Evolutionary conservation across 164 flowering plant genomes (phyloP).

Genomic region (Amborella trichopoda): DNA sequence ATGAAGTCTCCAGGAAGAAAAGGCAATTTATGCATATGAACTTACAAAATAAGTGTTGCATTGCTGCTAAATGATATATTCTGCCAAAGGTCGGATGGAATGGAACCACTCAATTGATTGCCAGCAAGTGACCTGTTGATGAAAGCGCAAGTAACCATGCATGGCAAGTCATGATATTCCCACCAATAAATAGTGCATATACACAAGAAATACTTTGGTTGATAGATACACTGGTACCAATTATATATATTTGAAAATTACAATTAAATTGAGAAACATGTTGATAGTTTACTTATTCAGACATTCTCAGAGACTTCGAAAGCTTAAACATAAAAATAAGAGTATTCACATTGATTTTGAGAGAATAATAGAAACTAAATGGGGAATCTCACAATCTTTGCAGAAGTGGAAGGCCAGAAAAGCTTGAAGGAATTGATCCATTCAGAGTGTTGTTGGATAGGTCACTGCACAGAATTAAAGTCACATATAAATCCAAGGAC

Average conservation of each 20-base stretch:
- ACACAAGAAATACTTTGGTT: too few species aligned
- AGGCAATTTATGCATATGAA: background rate
- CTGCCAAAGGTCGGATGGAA: slow-evolving; percentile 51
- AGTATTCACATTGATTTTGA: too few species aligned
- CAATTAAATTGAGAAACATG: too few species aligned
- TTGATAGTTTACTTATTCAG: too few species aligned
- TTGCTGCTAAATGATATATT: slow-evolving; percentile 26
- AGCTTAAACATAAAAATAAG: too few species aligned
- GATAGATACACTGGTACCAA: too few species aligned
- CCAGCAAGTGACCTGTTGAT: slow-evolving; percentile 44
- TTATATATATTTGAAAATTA: too few species aligned
- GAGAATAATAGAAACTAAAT: slow-evolving; percentile 1
- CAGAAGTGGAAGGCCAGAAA: slow-evolving; percentile 50
- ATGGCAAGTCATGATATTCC: too few species aligned
- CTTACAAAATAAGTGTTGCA: slow-evolving; percentile 48
- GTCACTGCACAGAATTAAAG: slow-evolving; percentile 37
- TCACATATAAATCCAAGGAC: background rate
- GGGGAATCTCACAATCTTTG: slow-evolving; percentile 57
- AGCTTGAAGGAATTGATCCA: slow-evolving; percentile 57
- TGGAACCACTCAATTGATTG: slow-evolving; percentile 38
- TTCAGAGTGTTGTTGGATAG: slow-evolving; percentile 56
- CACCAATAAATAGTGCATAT: too few species aligned
- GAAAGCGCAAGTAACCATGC: too few species aligned
- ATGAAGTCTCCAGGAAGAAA: background rate
- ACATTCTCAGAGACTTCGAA: too few species aligned